Evolutionary conservation across 495 filamentous ascomycete species (phyloP).

Genomic region (Penicilliopsis zonata): DNA sequence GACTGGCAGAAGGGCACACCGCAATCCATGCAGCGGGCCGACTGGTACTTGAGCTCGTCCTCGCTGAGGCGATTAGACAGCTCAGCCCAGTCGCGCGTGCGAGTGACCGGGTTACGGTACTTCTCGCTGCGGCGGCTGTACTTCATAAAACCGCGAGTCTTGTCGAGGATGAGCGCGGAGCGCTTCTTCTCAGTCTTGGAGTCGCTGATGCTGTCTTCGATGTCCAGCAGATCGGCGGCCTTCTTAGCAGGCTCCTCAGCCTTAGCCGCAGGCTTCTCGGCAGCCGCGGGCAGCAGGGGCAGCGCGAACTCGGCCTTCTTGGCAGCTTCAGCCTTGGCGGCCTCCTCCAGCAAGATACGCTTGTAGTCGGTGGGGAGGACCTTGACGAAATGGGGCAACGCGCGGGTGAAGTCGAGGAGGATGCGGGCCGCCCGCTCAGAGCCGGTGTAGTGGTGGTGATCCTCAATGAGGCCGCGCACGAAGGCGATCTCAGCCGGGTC

Average conservation of each 20-base stretch:
- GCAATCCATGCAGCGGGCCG: slow-evolving; percentile 98
- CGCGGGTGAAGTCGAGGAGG: slow-evolving; percentile 92
- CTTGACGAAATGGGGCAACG: slow-evolving; percentile 87
- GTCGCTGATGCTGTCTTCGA: slow-evolving; percentile 88
- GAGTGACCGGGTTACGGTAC: slow-evolving; percentile 77
- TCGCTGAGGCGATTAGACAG: slow-evolving; percentile 80
- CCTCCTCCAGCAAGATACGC: slow-evolving; percentile 79
- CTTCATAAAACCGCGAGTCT: slow-evolving; percentile 98
- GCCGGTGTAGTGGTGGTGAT: slow-evolving; percentile 98
- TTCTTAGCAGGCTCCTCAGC: slow-evolving; percentile 54
- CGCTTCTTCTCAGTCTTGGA: slow-evolving; percentile 87
- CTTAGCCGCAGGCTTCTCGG: slow-evolving; percentile 49
- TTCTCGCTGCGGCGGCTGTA: slow-evolving; percentile 92
- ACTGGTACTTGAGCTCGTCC: slow-evolving; percentile 97
- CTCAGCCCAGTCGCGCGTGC: slow-evolving; percentile 92
- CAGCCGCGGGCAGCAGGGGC: slow-evolving; percentile 48
- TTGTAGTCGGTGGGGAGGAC: slow-evolving; percentile 96
- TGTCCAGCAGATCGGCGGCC: slow-evolving; percentile 72
- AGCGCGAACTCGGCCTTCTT: slow-evolving; percentile 77
- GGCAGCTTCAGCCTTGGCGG: slow-evolving; percentile 69
- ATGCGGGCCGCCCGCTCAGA: slow-evolving; percentile 94
- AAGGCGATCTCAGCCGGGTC: slow-evolving; percentile 90
- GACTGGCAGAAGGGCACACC: slow-evolving; percentile 99
- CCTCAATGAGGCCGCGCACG: slow-evolving; percentile 87
- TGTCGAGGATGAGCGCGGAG: slow-evolving; percentile 85